Evolutionary conservation across 257 asterid genomes (phyloP), one percentile per base, ranked within the genome.

Genomic region (Penstemon davidsonii): DNA sequence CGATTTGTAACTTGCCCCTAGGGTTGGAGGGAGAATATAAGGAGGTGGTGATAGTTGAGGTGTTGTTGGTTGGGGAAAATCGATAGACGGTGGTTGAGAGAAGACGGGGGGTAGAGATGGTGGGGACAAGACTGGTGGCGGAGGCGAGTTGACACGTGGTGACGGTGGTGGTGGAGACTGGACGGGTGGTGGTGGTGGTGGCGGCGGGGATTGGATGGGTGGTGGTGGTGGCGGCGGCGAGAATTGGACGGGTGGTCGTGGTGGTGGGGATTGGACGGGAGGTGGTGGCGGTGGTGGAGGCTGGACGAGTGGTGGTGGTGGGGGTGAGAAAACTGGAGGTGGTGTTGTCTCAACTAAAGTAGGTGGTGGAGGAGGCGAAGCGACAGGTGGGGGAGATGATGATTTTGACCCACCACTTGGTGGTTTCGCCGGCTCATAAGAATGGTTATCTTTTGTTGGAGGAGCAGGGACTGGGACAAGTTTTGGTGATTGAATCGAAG

Each of bases 1-100:
- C n/a, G 84, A 75, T 49, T 70, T 25, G 72, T 82, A 82, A 37
- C 67, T 62, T n/a, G 73, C 84, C 3, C 86, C 84, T 60, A 82
- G 55, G 25, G 70, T 49, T 4, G 81, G 81, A 40, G 83, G 75
- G 57, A 73, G 76, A 3, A 13, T 42, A 5, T 1, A 25, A 61
- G 81, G 69, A 6, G 76, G 74, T 58, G 82, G 82, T 18, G 82
- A 42, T 51, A 5, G 15, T 50, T 41, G 69, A 64, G 69, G 74
- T 1, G 77, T 63, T 0, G 70, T 55, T 19, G 76, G 57, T 25
- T 25, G 33, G 33, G 33, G 33, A 25, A 25, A 25, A 25, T 25
- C 33, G 33, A 25, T 25, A 25, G 70, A 72, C 37, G 81, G 68
- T 33, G 82, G 72, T 4, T 67, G 55, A 3, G 39, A 0, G 43